phyloP scores from a whole-genome alignment of 495 filamentous ascomycete species.

The Bryoglossum gracile region DNA sequence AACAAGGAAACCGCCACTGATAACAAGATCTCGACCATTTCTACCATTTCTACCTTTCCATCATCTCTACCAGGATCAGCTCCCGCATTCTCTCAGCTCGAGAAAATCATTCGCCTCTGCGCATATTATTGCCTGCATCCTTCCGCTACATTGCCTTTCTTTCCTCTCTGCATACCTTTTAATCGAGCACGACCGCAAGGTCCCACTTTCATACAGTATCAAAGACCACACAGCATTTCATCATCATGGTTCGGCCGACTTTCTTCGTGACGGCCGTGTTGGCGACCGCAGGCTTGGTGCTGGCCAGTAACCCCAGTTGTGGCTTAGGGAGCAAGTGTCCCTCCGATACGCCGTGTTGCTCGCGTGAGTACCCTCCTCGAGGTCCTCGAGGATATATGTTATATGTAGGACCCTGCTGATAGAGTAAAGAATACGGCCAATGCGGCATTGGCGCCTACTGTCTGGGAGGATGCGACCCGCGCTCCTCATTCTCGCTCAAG shows the following conservation, averaged over 20 bases:
- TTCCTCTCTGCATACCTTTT: background rate
- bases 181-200: too few relatives aligned
- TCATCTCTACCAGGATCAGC: background rate
- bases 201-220: too few relatives aligned
- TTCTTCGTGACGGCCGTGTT: slow-evolving; percentile 22
- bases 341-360: slow-evolving; percentile 75
- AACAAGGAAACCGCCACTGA: slow-evolving; percentile 2
- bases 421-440: slow-evolving; percentile 84
- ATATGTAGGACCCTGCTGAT: too few relatives aligned
- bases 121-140: slow-evolving; percentile 1
- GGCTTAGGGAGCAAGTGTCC: slow-evolving; percentile 61
- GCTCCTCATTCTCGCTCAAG: slow-evolving; percentile 69
- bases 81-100: background rate
- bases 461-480: slow-evolving; percentile 89
- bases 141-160: background rate
- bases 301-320: slow-evolving; percentile 45
- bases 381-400: too few relatives aligned
- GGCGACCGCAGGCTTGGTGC: slow-evolving; percentile 26
- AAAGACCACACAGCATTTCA: too few relatives aligned
- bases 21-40: background rate
- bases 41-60: too few relatives aligned
- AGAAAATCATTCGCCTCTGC: slow-evolving; percentile 1
- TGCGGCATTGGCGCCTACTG: slow-evolving; percentile 94
- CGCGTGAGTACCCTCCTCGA: slow-evolving; percentile 73
- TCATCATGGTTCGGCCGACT: slow-evolving; percentile 26